These are phyloP conservation scores for Carallia brachiata DNA, from an alignment of 345 rosid species.

Conservation along the genomic window DNA sequence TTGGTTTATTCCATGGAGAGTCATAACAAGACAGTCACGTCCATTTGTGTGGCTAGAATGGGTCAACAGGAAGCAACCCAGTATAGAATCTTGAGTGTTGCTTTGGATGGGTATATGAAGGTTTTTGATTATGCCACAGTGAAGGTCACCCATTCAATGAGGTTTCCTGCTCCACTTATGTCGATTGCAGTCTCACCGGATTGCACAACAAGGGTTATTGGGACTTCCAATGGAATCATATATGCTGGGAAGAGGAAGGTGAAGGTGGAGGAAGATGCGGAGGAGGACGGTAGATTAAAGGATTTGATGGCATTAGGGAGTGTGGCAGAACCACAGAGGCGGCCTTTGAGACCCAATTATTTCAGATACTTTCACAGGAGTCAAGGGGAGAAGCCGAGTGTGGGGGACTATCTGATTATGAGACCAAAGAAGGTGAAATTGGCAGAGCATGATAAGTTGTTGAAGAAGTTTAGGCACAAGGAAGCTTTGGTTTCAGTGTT, in stretches of 20 bases:
- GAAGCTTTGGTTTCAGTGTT: conserved; percentile 72
- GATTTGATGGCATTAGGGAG: conserved; percentile 40
- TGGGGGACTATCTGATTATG: conserved; percentile 63
- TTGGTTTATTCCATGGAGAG: conserved; percentile 82
- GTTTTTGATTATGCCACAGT: conserved; percentile 75
- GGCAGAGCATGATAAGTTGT: conserved; percentile 69
- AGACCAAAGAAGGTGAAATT: conserved; percentile 75
- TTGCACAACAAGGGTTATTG: conserved; percentile 56
- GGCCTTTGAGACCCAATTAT: conserved; percentile 50
- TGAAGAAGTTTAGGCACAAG: conserved; percentile 87
- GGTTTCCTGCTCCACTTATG: conserved; percentile 85
- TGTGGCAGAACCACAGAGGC: conserved; percentile 40
- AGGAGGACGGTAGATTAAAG: conserved; percentile 26
- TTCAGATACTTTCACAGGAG: conserved; percentile 83
- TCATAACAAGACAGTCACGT: conserved; percentile 91
- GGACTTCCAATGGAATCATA: conserved; percentile 68
- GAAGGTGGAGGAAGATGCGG: conserved; percentile 48
- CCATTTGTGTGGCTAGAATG: conserved; percentile 56
- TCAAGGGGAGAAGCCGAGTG: conserved; percentile 69
- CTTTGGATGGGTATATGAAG: conserved; percentile 89
- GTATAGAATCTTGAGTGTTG: conserved; percentile 73
- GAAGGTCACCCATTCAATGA: conserved; percentile 82
- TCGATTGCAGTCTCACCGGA: conserved; percentile 66
- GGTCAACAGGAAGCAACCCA: conserved; percentile 44
- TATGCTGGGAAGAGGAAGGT: conserved; percentile 70